Conservation (phyloP, 2,329 filamentous ascomycete genomes). For the Botrytis galanthina region DNA sequence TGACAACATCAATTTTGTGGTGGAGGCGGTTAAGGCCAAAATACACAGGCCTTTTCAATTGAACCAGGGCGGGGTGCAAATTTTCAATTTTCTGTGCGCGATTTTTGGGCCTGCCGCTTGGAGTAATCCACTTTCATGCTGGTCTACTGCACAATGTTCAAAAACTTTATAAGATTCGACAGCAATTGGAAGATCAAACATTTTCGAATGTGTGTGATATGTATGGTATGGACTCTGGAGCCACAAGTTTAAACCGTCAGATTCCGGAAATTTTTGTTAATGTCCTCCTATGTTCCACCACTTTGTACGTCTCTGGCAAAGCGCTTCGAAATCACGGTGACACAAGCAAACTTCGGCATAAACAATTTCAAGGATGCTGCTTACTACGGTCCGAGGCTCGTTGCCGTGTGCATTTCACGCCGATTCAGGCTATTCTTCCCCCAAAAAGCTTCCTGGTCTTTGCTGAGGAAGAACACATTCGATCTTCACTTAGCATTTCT, state of each 20-base stretch:
- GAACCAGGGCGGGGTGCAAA: conserved; percentile 6
- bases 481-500: too few relatives aligned
- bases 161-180: not conserved
- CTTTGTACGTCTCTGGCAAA: conserved; percentile 5
- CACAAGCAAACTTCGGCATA: conserved; percentile 7
- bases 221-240: too few relatives aligned
- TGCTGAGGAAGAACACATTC: not conserved
- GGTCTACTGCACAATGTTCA: not conserved
- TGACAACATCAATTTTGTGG: not conserved
- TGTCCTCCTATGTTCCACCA: conserved; percentile 16
- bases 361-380: not conserved
- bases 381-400: conserved; percentile 12
- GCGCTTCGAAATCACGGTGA: not conserved
- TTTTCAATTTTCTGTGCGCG: conserved; percentile 9
- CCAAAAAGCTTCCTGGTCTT: not conserved
- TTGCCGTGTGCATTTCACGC: conserved; percentile 1
- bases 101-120: not conserved
- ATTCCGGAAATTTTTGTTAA: conserved; percentile 4
- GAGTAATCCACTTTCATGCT: conserved; percentile 10
- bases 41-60: conserved; percentile 4
- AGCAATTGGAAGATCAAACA: not conserved
- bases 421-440: not conserved
- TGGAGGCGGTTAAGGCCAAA: conserved; percentile 7
- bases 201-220: not conserved
- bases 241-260: not conserved